A percentile compares a stretch with the other conserved stretches of the same genome.
Conservation (phyloP, 371 early-diverging fungal species). For the Capillidium heterosporum region DNA sequence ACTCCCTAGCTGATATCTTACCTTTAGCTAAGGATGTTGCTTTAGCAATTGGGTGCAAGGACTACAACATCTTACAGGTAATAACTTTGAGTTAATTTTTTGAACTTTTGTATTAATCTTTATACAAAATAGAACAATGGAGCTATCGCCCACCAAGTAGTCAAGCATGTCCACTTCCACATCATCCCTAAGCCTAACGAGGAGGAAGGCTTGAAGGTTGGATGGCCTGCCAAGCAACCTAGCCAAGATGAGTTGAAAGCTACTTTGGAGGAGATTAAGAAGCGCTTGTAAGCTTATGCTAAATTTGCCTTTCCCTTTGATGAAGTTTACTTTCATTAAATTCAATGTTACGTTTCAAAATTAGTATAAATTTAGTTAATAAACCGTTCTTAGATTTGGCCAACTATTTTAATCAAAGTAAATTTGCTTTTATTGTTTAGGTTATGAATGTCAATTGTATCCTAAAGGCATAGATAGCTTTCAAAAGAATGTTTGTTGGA, state of each 20-base stretch:
- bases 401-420: too few species aligned
- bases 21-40: conserved; percentile 79
- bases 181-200: conserved; percentile 12
- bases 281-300: conserved; percentile 13
- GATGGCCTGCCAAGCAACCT: conserved; percentile 14
- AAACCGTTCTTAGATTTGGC: too few species aligned
- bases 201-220: conserved; percentile 9
- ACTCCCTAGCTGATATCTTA: conserved; percentile 56
- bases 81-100: not conserved
- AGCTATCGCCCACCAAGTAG: conserved; percentile 42
- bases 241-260: conserved; percentile 17
- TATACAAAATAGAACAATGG: conserved; percentile 51
- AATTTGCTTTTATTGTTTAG: too few species aligned
- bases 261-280: conserved; percentile 15
- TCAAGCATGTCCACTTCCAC: conserved; percentile 12
- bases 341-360: too few species aligned
- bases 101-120: not conserved
- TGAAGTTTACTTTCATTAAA: too few species aligned
- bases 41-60: conserved; percentile 32
- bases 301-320: too few species aligned
- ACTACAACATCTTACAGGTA: conserved; percentile 85
- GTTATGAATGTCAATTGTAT: too few species aligned
- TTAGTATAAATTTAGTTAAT: too few species aligned
- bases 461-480: too few species aligned
- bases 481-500: too few species aligned